Evolutionary conservation across 2,329 filamentous ascomycete species (phyloP).

Genomic region (Ramichloridium luteum): DNA sequence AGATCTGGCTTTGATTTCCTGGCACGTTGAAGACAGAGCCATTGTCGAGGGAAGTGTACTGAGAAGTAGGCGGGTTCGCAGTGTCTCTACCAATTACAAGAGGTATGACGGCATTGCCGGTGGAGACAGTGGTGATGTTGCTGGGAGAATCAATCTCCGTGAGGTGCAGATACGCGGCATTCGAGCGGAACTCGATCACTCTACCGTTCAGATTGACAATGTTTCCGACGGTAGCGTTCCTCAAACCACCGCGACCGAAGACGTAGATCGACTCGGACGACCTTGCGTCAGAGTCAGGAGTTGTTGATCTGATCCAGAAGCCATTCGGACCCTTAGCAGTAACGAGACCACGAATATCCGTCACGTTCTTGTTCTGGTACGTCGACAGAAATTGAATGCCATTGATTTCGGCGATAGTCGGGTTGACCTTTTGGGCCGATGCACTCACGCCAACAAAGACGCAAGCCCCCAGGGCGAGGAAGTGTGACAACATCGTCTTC

Average conservation of each 20-base stretch:
- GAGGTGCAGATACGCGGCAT: constrained; percentile 46
- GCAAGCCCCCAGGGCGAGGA: neutral
- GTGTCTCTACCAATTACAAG: constrained; percentile 47
- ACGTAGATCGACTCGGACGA: constrained; percentile 58
- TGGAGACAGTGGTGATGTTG: constrained; percentile 43
- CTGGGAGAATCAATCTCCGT: constrained; percentile 49
- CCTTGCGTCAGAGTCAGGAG: constrained; percentile 41
- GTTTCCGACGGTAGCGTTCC: constrained; percentile 49
- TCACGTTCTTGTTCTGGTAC: constrained; percentile 44
- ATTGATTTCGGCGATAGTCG: constrained; percentile 43
- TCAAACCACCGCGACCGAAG: constrained; percentile 41
- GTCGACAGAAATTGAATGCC: constrained; percentile 53
- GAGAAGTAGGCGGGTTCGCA: constrained; percentile 45
- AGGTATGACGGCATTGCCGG: constrained; percentile 42
- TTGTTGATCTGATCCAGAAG: constrained; percentile 51
- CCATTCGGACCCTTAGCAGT: constrained; percentile 51
- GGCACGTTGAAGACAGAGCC: constrained; percentile 54
- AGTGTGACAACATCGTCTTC: neutral
- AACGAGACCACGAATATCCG: constrained; percentile 50
- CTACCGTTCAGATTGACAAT: constrained; percentile 48
- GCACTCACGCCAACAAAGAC: neutral
- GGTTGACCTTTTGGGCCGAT: constrained; percentile 8
- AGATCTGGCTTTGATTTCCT: constrained; percentile 48
- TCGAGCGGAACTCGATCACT: constrained; percentile 48
- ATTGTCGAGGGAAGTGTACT: constrained; percentile 51